These are phyloP conservation scores for Emmonsia crescens DNA, from an alignment of 2,329 filamentous ascomycete genomes.

Conservation along the genomic window DNA sequence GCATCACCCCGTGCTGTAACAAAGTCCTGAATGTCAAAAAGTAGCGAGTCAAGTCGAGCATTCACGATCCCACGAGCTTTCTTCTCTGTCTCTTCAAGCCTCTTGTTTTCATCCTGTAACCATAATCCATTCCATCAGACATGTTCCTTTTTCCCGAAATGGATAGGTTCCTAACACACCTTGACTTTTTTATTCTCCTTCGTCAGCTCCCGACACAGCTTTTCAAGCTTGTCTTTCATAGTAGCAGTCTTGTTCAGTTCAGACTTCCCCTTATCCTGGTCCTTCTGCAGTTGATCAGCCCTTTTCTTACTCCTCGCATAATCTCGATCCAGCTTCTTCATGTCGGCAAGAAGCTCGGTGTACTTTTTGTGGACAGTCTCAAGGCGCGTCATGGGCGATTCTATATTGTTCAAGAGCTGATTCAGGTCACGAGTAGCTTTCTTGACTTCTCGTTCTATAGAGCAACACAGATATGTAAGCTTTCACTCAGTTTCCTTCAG, in stretches of 20 bases:
- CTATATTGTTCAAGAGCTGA: slow-evolving; percentile 73
- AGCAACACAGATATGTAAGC: slow-evolving; percentile 20
- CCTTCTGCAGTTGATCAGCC: slow-evolving; percentile 87
- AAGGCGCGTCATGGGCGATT: slow-evolving; percentile 84
- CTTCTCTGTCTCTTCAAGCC: slow-evolving; percentile 74
- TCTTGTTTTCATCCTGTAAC: slow-evolving; percentile 77
- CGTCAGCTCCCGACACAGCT: slow-evolving; percentile 85
- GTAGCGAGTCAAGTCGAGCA: slow-evolving; percentile 66
- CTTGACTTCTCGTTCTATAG: slow-evolving; percentile 78
- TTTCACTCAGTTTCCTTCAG: neutral
- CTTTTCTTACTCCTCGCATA: slow-evolving; percentile 94
- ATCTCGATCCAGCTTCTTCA: slow-evolving; percentile 91
- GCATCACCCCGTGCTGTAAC: slow-evolving; percentile 79
- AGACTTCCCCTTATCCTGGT: slow-evolving; percentile 79
- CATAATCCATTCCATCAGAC: slow-evolving; percentile 3
- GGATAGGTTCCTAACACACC: slow-evolving; percentile 40
- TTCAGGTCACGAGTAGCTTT: slow-evolving; percentile 86
- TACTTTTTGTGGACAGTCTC: slow-evolving; percentile 85
- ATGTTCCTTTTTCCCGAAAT: slow-evolving; percentile 7
- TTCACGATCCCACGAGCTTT: slow-evolving; percentile 74
- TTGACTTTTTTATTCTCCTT: slow-evolving; percentile 98
- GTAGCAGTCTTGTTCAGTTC: slow-evolving; percentile 84
- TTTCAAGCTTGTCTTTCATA: slow-evolving; percentile 94
- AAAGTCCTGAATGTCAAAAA: slow-evolving; percentile 77
- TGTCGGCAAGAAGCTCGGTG: slow-evolving; percentile 80